A percentile compares a stretch with the other conserved stretches of the same genome.
Conservation (phyloP, 2,329 filamentous ascomycete species). For the Verruconis gallopava region DNA sequence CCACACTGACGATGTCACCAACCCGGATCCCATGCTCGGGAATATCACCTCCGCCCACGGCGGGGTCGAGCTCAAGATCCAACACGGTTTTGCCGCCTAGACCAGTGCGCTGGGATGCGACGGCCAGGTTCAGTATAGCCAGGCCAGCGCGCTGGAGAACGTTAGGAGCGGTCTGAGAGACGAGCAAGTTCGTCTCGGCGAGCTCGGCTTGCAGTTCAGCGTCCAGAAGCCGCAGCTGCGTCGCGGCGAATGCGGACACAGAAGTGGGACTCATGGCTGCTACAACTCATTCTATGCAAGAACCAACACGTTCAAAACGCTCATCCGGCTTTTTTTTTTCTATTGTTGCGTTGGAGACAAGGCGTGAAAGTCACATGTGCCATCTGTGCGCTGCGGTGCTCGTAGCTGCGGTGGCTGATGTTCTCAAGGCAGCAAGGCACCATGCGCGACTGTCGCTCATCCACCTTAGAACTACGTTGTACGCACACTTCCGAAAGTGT, state of each 20-base stretch:
- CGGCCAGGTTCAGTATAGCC: constrained; percentile 61
- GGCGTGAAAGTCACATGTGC: too few relatives aligned
- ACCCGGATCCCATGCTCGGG: constrained; percentile 63
- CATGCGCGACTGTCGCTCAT: neutral
- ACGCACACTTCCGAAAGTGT: neutral
- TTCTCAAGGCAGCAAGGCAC: neutral
- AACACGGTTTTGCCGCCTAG: constrained; percentile 83
- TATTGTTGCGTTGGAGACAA: too few relatives aligned
- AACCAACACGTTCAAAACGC: too few relatives aligned
- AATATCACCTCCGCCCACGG: constrained; percentile 38
- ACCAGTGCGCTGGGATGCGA: constrained; percentile 70
- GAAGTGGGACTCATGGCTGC: constrained; percentile 6
- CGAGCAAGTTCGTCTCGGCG: constrained; percentile 52
- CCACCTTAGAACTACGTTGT: neutral
- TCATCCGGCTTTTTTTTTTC: too few relatives aligned
- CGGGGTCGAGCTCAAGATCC: constrained; percentile 64
- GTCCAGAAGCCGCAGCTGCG: constrained; percentile 58
- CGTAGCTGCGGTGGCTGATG: neutral
- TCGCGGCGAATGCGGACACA: constrained; percentile 52
- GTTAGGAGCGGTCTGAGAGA: constrained; percentile 54
- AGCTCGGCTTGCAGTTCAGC: constrained; percentile 61
- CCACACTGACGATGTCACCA: constrained; percentile 66
- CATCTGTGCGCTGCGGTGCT: too few relatives aligned
- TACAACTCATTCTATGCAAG: neutral
- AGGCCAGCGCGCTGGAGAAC: constrained; percentile 64